Evolutionary conservation across 345 rosid species (phyloP).

Genomic region (Eucalyptus sideroxylon): DNA sequence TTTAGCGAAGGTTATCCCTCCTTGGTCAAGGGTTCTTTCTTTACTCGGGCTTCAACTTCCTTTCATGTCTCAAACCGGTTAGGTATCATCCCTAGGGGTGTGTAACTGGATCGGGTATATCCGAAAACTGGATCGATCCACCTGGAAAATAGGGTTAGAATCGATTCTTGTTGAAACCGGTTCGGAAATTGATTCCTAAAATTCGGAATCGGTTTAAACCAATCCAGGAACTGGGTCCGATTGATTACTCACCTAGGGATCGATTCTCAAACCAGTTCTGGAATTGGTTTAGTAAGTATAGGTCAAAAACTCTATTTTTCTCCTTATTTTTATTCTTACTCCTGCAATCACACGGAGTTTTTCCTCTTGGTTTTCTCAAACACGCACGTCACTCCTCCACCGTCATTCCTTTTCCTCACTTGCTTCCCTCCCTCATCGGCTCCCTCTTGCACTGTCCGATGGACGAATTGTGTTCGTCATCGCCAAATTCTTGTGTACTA

Average conservation of each 20-base stretch:
- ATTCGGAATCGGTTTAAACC: fast-evolving
- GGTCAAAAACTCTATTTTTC: no score
- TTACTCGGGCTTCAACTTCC: background rate
- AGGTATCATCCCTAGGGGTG: fast-evolving
- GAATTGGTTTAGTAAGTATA: no score
- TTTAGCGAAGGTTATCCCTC: background rate
- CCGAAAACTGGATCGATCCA: fast-evolving
- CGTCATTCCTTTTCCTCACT: no score
- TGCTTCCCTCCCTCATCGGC: no score
- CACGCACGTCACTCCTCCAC: fast-evolving
- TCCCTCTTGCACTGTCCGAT: no score
- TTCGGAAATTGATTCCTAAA: fast-evolving
- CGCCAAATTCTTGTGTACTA: no score
- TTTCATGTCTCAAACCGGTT: background rate
- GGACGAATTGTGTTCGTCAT: no score
- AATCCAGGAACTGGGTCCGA: fast-evolving
- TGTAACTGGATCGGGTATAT: fast-evolving
- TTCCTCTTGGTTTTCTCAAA: no score
- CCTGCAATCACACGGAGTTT: fast-evolving
- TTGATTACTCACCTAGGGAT: no score
- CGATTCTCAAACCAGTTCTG: fast-evolving
- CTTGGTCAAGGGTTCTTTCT: background rate
- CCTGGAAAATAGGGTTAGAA: fast-evolving
- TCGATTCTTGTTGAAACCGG: fast-evolving
- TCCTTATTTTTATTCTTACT: no score